Evolutionary conservation across 225 moss, liverwort and hornwort genomes (phyloP), one percentile per base, ranked within the genome.

Genomic region (Thuidium tamariscinum): DNA sequence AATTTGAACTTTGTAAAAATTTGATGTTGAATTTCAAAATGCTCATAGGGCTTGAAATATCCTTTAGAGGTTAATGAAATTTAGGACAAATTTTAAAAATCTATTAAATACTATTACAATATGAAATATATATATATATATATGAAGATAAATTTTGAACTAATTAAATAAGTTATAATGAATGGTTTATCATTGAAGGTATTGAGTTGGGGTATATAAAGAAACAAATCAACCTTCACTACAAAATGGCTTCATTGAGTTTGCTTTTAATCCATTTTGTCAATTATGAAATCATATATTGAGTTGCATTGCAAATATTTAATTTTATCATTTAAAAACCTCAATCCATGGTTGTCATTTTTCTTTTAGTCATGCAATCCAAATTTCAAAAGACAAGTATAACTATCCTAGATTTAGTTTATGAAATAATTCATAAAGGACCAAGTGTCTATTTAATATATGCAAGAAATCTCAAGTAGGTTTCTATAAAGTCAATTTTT

Each of bases 391-490:
- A 39, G 25, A 68, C 14, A 68, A 39, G 2, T 36, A 15, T 69
- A 26, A 69, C 5, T 41, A 41, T 69, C 3, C 0, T 15, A 0
- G 2, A 69, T 26, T 41, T 26, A 15, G 26, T 2, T 70, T 42
- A 0, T 42, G 2, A 70, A 70, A 42, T 70, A 41, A 20, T 0
- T 2, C 23, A 22, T 3, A 21, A 25, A 69, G 14, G 13, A 41
- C 0, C 4, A 13, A 22, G 39, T 37, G 39, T 4, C 0, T 2
- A 4, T 69, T 15, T 8, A 26, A 27, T 0, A 1, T 16, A 13
- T 1, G 1, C 2, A 39, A 69, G 5, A 41, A 41, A 25, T 25
- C 2, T 69, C 0, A 0, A 0, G 8, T 25, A 41, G 41, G 3
- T 41, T 69, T 4, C 14, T 39, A 41, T 0, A 13, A 37, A 39